Evolutionary conservation across 495 filamentous ascomycete species (phyloP), one percentile per base, ranked within the genome.

Genomic region (Tuber indicum): DNA sequence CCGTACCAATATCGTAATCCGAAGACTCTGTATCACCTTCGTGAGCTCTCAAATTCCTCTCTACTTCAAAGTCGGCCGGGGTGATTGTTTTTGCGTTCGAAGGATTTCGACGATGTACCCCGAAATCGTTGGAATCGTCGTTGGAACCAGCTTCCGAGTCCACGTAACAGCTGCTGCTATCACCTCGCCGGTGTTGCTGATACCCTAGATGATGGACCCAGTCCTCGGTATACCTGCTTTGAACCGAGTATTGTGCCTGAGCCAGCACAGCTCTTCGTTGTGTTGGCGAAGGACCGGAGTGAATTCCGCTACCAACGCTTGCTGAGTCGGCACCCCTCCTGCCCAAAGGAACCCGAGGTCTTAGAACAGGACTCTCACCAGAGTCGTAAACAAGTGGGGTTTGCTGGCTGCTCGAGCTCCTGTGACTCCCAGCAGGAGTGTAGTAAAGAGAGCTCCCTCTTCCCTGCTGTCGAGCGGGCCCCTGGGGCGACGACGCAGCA

Each of bases 51-150:
- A 83, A 76, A 71, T 69, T 46, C 43, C 44, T 69, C 42, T 78
- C 75, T n/a, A 74, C 36, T 42, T 79, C 58, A 52, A 81, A 83
- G 73, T 83, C 79, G 21, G 81, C 82, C 43, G 76, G 82, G 72
- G 82, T 83, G 66, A 83, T 79, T 32, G 82, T 83, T 70, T 83
- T 83, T 75, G 82, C 72, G 78, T 81, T 81, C 12, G 81, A 83
- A 76, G 73, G 77, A 58, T 83, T 81, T 52, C 81, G 82, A 72
- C 81, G 49, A 42, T 83, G 81, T 46, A 47, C 49, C 58, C 74
- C 81, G 41, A 75, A 52, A 73, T 71, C 74, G 46, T 81, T 75
- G 71, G 81, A 72, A 36, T 80, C 81, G 69, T 66, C 74, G 46
- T 81, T 75, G 71, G 81, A 72, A 36, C 78, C 81, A 52, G 79